Conservation (phyloP, 108 stramenopile species). For the Nitzschia putrida region DNA sequence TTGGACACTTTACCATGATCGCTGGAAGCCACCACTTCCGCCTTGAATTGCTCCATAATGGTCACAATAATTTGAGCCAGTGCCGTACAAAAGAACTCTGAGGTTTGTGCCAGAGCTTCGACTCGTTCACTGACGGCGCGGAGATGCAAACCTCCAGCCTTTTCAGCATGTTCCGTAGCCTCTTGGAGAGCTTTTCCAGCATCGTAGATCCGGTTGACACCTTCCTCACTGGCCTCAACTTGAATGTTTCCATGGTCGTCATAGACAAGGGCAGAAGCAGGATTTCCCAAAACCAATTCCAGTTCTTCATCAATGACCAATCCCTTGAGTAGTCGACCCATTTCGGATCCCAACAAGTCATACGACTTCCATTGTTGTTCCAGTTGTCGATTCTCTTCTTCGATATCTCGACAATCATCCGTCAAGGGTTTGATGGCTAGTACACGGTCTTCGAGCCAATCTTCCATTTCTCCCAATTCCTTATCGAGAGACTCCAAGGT, state of each 20-base stretch:
- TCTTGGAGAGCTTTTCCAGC: constrained; percentile 79
- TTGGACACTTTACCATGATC: constrained; percentile 74
- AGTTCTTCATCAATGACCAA: constrained; percentile 60
- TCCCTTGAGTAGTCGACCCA: constrained; percentile 73
- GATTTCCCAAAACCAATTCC: constrained; percentile 72
- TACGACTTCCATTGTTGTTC: constrained; percentile 89
- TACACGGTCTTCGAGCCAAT: constrained; percentile 80
- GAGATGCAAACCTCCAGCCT: constrained; percentile 84
- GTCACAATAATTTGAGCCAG: constrained; percentile 83
- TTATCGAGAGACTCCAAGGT: constrained; percentile 78
- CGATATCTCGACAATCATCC: constrained; percentile 85
- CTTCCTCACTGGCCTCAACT: constrained; percentile 73
- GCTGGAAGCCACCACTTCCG: constrained; percentile 57
- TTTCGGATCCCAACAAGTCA: constrained; percentile 71
- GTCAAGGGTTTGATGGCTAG: constrained; percentile 86
- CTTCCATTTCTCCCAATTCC: constrained; percentile 82
- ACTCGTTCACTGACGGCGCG: constrained; percentile 77
- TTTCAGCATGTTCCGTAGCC: constrained; percentile 73
- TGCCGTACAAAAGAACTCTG: constrained; percentile 73
- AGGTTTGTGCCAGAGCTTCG: constrained; percentile 52
- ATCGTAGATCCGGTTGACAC: constrained; percentile 73
- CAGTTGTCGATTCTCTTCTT: constrained; percentile 88
- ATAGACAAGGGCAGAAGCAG: constrained; percentile 72
- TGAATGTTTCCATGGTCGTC: constrained; percentile 69
- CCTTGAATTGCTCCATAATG: constrained; percentile 83